These are phyloP conservation scores for Pterocarpus macrocarpus DNA, from an alignment of 306 rosid species.

Conservation along the genomic window DNA sequence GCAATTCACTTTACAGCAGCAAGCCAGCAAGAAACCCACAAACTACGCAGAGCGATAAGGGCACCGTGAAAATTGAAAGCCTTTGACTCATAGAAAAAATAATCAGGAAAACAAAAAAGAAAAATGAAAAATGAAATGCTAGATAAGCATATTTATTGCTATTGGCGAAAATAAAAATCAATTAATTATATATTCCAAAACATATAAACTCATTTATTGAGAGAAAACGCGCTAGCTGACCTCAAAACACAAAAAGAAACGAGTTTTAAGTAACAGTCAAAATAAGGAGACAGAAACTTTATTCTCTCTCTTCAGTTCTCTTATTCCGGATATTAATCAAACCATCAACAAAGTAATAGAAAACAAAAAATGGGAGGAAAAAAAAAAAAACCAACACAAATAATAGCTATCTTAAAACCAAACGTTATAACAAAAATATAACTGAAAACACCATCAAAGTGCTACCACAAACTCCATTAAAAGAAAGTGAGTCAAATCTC, in stretches of 20 bases:
- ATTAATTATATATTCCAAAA: background rate
- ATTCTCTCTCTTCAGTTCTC: background rate
- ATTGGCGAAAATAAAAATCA: background rate
- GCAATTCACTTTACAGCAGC: slow-evolving; percentile 20
- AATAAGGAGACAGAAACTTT: background rate
- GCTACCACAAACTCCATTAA: background rate
- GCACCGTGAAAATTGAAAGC: background rate
- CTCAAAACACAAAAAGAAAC: slow-evolving; percentile 2
- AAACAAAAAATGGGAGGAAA: background rate
- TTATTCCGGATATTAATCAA: background rate
- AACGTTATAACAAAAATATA: background rate
- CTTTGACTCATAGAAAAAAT: background rate
- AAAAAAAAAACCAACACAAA: too few relatives aligned
- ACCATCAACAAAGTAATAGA: background rate
- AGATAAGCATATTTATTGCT: slow-evolving; percentile 30
- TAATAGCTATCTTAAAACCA: background rate
- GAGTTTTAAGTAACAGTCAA: background rate
- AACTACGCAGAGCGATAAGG: background rate
- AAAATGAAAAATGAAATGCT: background rate
- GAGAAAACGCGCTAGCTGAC: background rate
- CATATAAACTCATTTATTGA: background rate
- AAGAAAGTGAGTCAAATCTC: background rate
- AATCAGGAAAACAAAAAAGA: background rate
- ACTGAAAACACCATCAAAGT: slow-evolving; percentile 7
- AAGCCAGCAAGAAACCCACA: too few relatives aligned